Percentiles rank a stretch among this genome's conserved stretches.
Conservation (phyloP, 2,329 filamentous ascomycete genomes). For the Colletotrichum acutatum region DNA sequence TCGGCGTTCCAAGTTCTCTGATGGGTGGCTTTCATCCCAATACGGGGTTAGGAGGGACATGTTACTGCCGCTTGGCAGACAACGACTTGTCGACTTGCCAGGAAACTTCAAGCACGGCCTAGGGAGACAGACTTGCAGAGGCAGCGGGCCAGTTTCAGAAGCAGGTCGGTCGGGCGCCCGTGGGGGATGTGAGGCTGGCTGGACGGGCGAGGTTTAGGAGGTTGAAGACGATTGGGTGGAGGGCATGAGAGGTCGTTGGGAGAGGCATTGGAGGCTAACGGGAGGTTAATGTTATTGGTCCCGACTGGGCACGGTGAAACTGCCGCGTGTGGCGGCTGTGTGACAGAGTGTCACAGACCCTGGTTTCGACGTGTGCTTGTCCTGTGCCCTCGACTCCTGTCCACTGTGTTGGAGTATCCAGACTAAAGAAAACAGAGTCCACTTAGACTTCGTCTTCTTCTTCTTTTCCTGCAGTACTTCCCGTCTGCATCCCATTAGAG, state of each 20-base stretch:
- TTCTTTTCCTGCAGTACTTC: neutral
- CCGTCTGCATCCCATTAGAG: neutral
- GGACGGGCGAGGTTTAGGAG: neutral
- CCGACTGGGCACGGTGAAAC: conserved; percentile 30
- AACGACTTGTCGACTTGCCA: neutral
- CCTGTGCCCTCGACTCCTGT: neutral
- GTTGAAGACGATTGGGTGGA: neutral
- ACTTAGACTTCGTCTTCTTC: neutral
- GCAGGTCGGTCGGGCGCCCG: conserved; percentile 20
- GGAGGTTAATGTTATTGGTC: neutral
- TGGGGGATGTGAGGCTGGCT: conserved; percentile 20
- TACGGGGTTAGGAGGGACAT: neutral
- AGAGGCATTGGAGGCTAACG: neutral
- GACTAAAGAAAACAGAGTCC: neutral
- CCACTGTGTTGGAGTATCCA: neutral
- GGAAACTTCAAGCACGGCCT: conserved; percentile 11
- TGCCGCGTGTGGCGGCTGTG: conserved; percentile 34
- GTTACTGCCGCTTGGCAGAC: neutral
- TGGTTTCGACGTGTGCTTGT: conserved; percentile 23
- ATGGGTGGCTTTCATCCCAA: conserved; percentile 21
- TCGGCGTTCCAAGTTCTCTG: conserved; percentile 11
- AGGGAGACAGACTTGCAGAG: neutral
- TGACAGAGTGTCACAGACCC: conserved; percentile 37
- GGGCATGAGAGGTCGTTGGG: neutral
- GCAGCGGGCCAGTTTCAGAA: conserved; percentile 32